These are phyloP conservation scores for Solanum megistacrolobum DNA, from an alignment of 257 asterid genomes.

Conservation along the genomic window DNA sequence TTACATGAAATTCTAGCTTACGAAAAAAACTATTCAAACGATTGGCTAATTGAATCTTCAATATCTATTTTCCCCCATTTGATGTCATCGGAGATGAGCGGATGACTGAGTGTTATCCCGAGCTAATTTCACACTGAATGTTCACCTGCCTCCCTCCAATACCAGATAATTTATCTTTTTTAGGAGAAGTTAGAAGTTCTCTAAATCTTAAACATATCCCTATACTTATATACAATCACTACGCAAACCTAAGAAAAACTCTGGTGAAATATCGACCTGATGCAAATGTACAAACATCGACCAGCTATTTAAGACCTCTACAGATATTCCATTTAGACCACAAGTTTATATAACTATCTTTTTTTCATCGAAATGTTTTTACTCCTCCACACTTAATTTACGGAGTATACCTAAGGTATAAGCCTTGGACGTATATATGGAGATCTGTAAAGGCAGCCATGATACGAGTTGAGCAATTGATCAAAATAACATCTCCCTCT, in stretches of 20 bases:
- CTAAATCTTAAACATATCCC: not conserved
- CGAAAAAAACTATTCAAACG: not conserved
- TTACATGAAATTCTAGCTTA: not conserved
- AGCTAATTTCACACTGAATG: not conserved
- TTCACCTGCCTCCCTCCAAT: not conserved
- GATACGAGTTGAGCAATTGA: not conserved
- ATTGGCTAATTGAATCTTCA: not conserved
- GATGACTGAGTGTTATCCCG: not conserved
- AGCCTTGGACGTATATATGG: not conserved
- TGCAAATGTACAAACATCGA: not conserved
- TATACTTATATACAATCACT: not conserved
- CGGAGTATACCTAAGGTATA: not conserved
- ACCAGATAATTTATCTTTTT: not conserved
- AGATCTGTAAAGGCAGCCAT: not conserved
- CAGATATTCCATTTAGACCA: not conserved
- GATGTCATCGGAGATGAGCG: not conserved
- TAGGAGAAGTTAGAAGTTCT: not conserved
- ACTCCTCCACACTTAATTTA: not conserved
- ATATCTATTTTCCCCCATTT: not conserved
- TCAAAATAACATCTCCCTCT: not conserved
- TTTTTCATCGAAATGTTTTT: not conserved
- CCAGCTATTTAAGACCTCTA: not conserved
- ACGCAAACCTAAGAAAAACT: not conserved
- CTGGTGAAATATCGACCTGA: not conserved
- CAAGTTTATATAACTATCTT: not conserved